Percentiles rank a stretch among this genome's conserved stretches.
These are phyloP conservation scores for Diaporthe aspalathi DNA, from an alignment of 2,329 filamentous ascomycete species.

Conservation along the genomic window DNA sequence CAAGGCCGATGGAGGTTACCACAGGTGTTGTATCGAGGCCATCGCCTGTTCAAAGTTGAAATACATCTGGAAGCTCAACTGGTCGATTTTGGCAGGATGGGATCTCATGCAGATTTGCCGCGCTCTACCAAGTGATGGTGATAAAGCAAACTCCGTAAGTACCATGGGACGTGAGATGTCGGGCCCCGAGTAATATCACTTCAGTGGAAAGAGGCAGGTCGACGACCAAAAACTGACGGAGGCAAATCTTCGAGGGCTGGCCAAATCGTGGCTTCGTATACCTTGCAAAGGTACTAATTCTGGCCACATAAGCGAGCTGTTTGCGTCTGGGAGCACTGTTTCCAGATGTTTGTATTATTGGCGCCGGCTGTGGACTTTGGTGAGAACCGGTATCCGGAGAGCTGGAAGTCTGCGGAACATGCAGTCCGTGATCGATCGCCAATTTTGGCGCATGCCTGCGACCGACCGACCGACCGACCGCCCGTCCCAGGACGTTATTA, in stretches of 20 bases:
- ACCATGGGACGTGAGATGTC: background rate
- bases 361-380: slow-evolving; percentile 52
- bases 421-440: slow-evolving; percentile 63
- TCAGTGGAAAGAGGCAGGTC: background rate
- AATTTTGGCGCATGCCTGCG: slow-evolving; percentile 73
- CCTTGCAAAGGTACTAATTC: too few relatives aligned
- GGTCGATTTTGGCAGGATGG: background rate
- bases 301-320: background rate
- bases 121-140: background rate
- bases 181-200: background rate
- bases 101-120: background rate
- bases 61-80: background rate
- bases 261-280: background rate
- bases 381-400: slow-evolving; percentile 72
- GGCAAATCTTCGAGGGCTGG: background rate
- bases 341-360: background rate
- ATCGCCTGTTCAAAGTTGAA: too few relatives aligned
- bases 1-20: background rate
- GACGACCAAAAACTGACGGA: background rate
- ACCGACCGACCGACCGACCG: slow-evolving; percentile 70
- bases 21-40: background rate
- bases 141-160: background rate
- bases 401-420: slow-evolving; percentile 75
- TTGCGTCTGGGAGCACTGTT: background rate
- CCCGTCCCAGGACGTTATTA: slow-evolving; percentile 69